Percentiles rank a stretch among this genome's conserved stretches.
Conservation (phyloP, 805 yeast genomes). For the Candida sakaeoensis region DNA sequence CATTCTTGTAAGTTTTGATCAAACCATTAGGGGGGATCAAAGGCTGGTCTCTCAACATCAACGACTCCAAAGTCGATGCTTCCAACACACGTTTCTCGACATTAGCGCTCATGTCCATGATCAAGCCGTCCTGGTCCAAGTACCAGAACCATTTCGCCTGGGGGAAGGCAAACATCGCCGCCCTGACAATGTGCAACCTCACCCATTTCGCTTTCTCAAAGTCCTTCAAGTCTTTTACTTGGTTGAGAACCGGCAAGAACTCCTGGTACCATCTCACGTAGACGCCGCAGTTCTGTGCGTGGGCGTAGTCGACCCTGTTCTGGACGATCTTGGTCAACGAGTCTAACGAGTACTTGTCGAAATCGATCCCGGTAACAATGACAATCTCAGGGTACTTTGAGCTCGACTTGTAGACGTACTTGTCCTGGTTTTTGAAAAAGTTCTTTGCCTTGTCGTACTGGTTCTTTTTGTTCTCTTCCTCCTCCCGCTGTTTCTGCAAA, state of each 20-base stretch:
- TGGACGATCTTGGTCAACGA: slow-evolving; percentile 70
- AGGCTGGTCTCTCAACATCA: slow-evolving; percentile 67
- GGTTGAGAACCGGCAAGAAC: slow-evolving; percentile 58
- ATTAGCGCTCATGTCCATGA: slow-evolving; percentile 67
- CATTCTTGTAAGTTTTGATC: slow-evolving; percentile 63
- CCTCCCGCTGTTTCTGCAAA: slow-evolving; percentile 37
- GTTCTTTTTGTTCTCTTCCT: slow-evolving; percentile 44
- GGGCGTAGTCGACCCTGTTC: slow-evolving; percentile 86
- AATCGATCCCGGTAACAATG: slow-evolving; percentile 76
- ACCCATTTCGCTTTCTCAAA: slow-evolving; percentile 57
- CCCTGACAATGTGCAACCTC: slow-evolving; percentile 60
- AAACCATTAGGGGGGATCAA: slow-evolving; percentile 65
- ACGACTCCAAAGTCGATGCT: slow-evolving; percentile 57
- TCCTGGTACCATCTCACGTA: slow-evolving; percentile 86
- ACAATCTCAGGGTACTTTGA: slow-evolving; percentile 58
- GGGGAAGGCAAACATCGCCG: slow-evolving; percentile 94
- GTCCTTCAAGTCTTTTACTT: slow-evolving; percentile 37
- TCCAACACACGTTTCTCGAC: slow-evolving; percentile 56
- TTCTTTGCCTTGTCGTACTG: slow-evolving; percentile 47
- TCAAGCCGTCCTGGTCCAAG: slow-evolving; percentile 70
- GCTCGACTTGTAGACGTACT: slow-evolving; percentile 44
- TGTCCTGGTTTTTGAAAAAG: slow-evolving; percentile 64
- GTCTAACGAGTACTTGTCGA: slow-evolving; percentile 56
- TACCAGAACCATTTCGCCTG: slow-evolving; percentile 89
- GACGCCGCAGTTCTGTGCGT: slow-evolving; percentile 73